Conservation (phyloP, 2,329 filamentous ascomycete genomes). For the Pseudogymnoascus sp. region DNA sequence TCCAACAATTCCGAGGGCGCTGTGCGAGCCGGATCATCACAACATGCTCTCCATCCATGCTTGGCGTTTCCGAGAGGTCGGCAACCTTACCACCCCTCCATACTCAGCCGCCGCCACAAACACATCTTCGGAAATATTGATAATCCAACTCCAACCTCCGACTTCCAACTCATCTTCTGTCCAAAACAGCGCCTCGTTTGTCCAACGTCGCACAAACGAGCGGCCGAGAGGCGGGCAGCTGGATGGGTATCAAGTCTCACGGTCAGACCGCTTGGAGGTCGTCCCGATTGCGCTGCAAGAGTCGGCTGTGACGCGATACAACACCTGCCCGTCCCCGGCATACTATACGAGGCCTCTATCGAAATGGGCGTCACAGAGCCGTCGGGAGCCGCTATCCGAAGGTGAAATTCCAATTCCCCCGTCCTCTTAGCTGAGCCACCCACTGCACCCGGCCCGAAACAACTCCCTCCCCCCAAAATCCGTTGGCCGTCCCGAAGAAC, state of each 20-base stretch:
- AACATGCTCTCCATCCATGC: neutral
- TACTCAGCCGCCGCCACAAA: constrained; percentile 1
- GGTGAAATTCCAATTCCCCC: neutral
- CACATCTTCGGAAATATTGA: neutral
- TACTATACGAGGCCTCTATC: neutral
- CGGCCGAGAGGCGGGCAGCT: neutral
- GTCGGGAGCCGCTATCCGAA: neutral
- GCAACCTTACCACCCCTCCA: neutral
- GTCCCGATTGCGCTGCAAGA: neutral
- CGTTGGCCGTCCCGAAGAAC: neutral
- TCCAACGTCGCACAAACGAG: neutral
- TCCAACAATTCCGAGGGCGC: neutral
- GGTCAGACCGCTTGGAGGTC: neutral
- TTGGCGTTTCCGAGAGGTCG: constrained; percentile 3
- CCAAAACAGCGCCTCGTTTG: neutral
- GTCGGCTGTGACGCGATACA: neutral
- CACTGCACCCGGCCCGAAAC: neutral
- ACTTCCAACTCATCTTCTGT: neutral
- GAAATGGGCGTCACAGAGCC: neutral
- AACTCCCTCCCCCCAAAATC: neutral
- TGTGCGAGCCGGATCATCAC: constrained; percentile 1
- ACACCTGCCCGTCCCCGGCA: neutral
- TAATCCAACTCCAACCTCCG: neutral
- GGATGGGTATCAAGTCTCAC: neutral
- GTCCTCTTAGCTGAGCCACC: neutral